Conservation (phyloP, 148 eudicot species). For the Rhododendron williamsianum region DNA sequence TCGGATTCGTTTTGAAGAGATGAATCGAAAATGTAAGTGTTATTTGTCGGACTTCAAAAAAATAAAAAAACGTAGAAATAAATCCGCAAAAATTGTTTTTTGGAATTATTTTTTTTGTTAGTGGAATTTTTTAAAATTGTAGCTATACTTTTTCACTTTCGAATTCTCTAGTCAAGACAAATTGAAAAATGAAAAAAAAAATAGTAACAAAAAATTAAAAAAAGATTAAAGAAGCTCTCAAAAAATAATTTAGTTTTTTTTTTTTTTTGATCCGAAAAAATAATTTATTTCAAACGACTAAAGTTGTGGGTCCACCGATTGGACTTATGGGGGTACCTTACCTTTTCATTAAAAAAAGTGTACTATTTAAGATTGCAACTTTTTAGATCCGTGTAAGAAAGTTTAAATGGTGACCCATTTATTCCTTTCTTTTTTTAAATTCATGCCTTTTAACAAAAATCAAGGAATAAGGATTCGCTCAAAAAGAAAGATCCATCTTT, state of each 20-base stretch:
- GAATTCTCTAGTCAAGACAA: background rate
- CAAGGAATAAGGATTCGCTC: background rate
- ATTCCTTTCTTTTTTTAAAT: background rate
- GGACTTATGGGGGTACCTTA: background rate
- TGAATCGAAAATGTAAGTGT: background rate
- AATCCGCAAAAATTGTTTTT: background rate
- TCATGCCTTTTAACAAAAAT: background rate
- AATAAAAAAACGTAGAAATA: background rate
- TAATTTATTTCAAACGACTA: background rate
- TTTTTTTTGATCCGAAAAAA: background rate
- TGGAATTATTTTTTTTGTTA: background rate
- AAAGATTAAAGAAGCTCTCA: background rate
- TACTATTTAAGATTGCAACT: background rate
- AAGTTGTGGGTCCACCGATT: background rate
- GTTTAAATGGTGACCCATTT: background rate
- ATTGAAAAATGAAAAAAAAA: background rate
- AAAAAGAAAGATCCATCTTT: background rate
- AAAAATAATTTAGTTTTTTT: background rate
- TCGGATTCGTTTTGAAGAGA: background rate
- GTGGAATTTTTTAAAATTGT: background rate
- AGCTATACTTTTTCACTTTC: background rate
- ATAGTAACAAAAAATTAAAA: background rate
- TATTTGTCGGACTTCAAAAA: background rate
- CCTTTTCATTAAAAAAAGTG: background rate
- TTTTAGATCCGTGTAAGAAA: background rate